Base-by-base conservation (phyloP, 352 stramenopile species). In the Globisporangium cederbergense region DNA sequence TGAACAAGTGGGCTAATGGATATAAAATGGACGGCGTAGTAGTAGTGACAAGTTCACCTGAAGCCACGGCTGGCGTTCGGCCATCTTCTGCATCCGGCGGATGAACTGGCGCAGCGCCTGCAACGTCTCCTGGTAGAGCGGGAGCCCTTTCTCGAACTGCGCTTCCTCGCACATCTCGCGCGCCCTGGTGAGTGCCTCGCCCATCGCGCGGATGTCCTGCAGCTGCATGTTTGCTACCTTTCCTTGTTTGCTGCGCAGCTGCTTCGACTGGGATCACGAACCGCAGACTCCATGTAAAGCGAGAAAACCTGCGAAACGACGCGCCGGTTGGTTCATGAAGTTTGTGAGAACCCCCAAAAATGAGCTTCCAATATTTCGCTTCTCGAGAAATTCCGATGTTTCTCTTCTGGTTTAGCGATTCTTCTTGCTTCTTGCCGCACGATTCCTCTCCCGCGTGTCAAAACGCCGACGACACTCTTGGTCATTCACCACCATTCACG, bases 1-100 rank as follows among this genome's bases (percentile, higher is more conserved):
- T 38, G n/a, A 46, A 20, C 40, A 20, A 20, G 10, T n/a, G 0
- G 4, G 36, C 5, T 36, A 36, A 56, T 22, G 2, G 1, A 10
- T 40, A 28, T 28, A 28, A 28, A 28, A 28, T 28, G 25, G 25
- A 28, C 25, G 30, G 30, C 38, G 16, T 0, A 6, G 52, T 1
- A 56, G 2, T 2, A 58, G 14, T 2, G 10, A 22, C 0, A 46
- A 7, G 25, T 36, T 25, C 70, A 89, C 81, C 65, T 93, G 83
- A 18, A 95, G 75, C 86, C 86, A 93, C 8, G 79, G 79, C 58
- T 93, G 83, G n/a, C 83, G 81, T 68, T 93, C 86, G 1, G 75
- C 67, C 74, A 89, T 90, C 47, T 87, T 87, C 51, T 68, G 82
- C 69, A 93, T 85, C 38, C 74, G 62, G 36, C 80, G 79, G 50